Evolutionary conservation across 768 basidiomycete genomes (phyloP).

Genomic region (Serendipita sp.): DNA sequence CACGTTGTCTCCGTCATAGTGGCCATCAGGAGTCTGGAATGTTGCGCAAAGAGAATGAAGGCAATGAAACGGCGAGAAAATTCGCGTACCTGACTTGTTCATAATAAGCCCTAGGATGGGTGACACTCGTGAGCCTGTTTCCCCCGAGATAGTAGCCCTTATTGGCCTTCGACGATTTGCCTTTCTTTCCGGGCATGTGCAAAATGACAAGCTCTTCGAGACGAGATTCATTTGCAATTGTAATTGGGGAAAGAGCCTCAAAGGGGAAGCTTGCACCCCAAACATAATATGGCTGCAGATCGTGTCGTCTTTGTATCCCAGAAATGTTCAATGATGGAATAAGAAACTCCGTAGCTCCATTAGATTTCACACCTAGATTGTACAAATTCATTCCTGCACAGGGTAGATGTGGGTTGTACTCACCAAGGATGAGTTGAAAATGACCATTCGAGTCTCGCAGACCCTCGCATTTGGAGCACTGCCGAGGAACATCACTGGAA

Average conservation of each 20-base stretch:
- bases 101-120: not conserved
- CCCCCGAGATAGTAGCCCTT: not conserved
- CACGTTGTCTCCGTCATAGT: not conserved
- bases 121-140: not conserved
- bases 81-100: not conserved
- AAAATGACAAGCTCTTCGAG: not conserved
- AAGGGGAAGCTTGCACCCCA: not conserved
- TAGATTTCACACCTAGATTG: not conserved
- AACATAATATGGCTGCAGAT: not conserved
- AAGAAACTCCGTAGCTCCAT: not conserved
- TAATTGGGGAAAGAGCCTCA: not conserved
- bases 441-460: not conserved
- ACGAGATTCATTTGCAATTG: not conserved
- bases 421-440: not conserved
- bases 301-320: not conserved
- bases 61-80: not conserved
- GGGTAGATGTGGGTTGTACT: not conserved
- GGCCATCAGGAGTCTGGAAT: not conserved
- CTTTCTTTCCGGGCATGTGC: not conserved
- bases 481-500: not conserved
- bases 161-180: not conserved
- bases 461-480: not conserved
- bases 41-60: not conserved
- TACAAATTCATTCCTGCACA: not conserved
- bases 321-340: not conserved